Evolutionary conservation across 352 stramenopile species (phyloP).

Genomic region (Phytophthora cryptogea): DNA sequence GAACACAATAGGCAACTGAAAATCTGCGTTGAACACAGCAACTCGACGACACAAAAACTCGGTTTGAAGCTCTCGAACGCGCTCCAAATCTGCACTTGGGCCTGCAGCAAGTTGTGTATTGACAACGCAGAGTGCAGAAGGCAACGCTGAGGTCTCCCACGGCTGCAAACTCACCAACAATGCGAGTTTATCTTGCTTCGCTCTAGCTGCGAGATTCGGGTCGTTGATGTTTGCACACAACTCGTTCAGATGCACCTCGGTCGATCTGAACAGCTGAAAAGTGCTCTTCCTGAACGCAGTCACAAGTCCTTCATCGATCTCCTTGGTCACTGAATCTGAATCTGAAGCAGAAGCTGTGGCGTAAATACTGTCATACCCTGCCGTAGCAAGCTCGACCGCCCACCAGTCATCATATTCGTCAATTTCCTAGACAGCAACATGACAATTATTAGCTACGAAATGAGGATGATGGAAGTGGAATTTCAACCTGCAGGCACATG

Average conservation of each 20-base stretch:
- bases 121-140: constrained; percentile 70
- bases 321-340: constrained; percentile 25
- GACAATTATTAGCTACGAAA: background rate
- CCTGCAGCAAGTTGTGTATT: constrained; percentile 51
- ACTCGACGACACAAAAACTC: constrained; percentile 70
- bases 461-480: background rate
- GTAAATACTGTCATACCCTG: constrained; percentile 88
- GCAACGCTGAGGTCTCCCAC: constrained; percentile 72
- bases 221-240: constrained; percentile 45
- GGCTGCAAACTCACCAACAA: constrained; percentile 80
- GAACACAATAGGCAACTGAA: constrained; percentile 84
- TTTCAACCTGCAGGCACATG: constrained; percentile 74
- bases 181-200: constrained; percentile 71
- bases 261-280: constrained; percentile 82
- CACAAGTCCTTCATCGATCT: constrained; percentile 71
- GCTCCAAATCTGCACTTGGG: constrained; percentile 42
- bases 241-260: constrained; percentile 65
- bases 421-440: constrained; percentile 56
- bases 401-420: constrained; percentile 91
- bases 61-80: constrained; percentile 70
- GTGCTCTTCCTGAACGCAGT: constrained; percentile 73
- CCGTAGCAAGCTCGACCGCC: constrained; percentile 54
- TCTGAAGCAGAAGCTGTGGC: constrained; percentile 10
- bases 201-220: constrained; percentile 49
- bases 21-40: constrained; percentile 79